Evolutionary conservation across 106 monocot species (phyloP).

Genomic region (Alisma plantagoaquatica): DNA sequence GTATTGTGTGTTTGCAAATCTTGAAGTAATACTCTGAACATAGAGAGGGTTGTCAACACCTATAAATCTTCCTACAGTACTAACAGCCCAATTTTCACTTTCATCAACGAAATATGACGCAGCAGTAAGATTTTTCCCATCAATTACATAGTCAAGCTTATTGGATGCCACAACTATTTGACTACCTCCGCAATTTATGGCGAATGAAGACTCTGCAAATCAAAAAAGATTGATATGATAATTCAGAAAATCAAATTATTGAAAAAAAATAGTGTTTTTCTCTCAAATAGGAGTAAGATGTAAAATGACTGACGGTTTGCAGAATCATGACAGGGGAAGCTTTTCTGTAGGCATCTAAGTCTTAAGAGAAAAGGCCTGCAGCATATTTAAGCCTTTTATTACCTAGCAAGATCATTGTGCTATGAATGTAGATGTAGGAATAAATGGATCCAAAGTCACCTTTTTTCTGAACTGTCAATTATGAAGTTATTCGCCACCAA

Average conservation of each 20-base stretch:
- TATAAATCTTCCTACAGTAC: slow-evolving; percentile 53
- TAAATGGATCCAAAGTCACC: slow-evolving; percentile 21
- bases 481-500: slow-evolving; percentile 83
- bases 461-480: slow-evolving; percentile 48
- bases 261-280: neutral
- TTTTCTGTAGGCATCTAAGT: slow-evolving; percentile 62
- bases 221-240: neutral
- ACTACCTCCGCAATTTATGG: slow-evolving; percentile 65
- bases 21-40: slow-evolving; percentile 23
- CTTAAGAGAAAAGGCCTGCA: slow-evolving; percentile 56
- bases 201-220: slow-evolving; percentile 50
- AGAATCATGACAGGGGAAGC: slow-evolving; percentile 46
- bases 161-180: slow-evolving; percentile 31
- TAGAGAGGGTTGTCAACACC: slow-evolving; percentile 23
- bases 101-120: slow-evolving; percentile 68
- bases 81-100: slow-evolving; percentile 48
- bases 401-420: neutral
- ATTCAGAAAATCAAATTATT: neutral
- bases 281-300: neutral
- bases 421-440: neutral
- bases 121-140: slow-evolving; percentile 31
- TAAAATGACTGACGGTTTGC: slow-evolving; percentile 47
- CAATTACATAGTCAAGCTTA: slow-evolving; percentile 37
- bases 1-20: slow-evolving; percentile 59
- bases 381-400: neutral